Evolutionary conservation across 495 filamentous ascomycete genomes (phyloP).

Genomic region (Glonium stellatum): DNA sequence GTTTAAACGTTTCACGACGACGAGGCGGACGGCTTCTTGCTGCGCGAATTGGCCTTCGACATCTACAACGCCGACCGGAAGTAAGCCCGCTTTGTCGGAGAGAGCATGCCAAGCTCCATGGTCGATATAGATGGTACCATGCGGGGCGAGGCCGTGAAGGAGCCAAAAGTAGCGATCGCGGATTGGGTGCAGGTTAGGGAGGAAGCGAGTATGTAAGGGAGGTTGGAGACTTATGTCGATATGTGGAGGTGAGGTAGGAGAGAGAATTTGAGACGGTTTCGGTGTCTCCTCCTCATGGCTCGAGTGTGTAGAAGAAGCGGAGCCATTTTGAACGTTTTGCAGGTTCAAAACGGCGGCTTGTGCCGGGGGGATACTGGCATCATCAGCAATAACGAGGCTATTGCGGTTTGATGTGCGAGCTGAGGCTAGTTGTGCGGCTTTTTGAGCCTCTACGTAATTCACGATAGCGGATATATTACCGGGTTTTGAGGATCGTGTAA

Average conservation of each 20-base stretch:
- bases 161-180: constrained; percentile 95
- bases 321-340: constrained; percentile 3
- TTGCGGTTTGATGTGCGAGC: constrained; percentile 11
- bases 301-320: constrained; percentile 3
- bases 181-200: constrained; percentile 78
- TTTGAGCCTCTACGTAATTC: constrained; percentile 59
- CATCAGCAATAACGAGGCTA: constrained; percentile 17
- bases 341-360: constrained; percentile 19
- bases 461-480: constrained; percentile 90
- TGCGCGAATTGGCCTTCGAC: constrained; percentile 82
- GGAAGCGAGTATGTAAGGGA: constrained; percentile 89
- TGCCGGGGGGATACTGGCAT: constrained; percentile 9
- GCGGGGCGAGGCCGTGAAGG: constrained; percentile 84
- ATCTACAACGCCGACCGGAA: constrained; percentile 84
- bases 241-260: constrained; percentile 20
- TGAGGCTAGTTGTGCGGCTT: constrained; percentile 9
- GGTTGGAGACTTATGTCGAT: constrained; percentile 6
- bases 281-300: not conserved
- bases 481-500: constrained; percentile 83
- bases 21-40: constrained; percentile 81
- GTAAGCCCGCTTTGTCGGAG: constrained; percentile 71
- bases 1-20: constrained; percentile 57
- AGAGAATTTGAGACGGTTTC: constrained; percentile 8
- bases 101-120: constrained; percentile 76
- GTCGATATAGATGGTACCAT: constrained; percentile 89